These are phyloP conservation scores for Parastagonospora avenae DNA, from an alignment of 2,329 filamentous ascomycete species.

Conservation along the genomic window DNA sequence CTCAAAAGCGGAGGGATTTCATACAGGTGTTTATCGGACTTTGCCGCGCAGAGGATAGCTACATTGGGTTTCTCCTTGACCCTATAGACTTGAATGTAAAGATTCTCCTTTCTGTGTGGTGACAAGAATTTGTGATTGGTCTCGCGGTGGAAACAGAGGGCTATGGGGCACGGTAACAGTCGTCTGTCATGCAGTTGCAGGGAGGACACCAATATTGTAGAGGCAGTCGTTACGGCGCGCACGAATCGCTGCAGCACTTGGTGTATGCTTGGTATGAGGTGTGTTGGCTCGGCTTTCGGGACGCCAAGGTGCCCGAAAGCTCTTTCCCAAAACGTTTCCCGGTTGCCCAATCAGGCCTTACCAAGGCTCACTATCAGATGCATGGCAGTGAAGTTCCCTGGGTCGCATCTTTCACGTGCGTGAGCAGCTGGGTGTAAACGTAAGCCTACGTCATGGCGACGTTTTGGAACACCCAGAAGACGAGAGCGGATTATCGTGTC, in stretches of 20 bases:
- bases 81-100: slow-evolving; percentile 39
- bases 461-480: too few species aligned
- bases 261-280: not conserved
- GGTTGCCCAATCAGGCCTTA: slow-evolving; percentile 1
- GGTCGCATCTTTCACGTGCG: not conserved
- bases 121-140: too few species aligned
- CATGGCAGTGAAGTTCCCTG: not conserved
- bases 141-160: too few species aligned
- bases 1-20: slow-evolving; percentile 7
- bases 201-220: too few species aligned
- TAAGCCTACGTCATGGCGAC: too few species aligned
- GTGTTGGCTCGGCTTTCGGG: slow-evolving; percentile 5
- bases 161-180: too few species aligned
- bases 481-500: too few species aligned
- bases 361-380: not conserved
- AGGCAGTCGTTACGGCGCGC: too few species aligned
- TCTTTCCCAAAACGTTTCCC: not conserved
- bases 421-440: too few species aligned
- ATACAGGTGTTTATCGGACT: slow-evolving; percentile 7
- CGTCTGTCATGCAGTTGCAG: too few species aligned
- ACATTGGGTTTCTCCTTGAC: slow-evolving; percentile 12
- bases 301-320: slow-evolving; percentile 7
- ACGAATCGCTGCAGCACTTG: too few species aligned
- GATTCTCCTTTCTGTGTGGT: slow-evolving; percentile 8
- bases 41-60: not conserved